Base-by-base conservation (phyloP, 78 protist genomes). In the Dictyostelium citrinum region DNA sequence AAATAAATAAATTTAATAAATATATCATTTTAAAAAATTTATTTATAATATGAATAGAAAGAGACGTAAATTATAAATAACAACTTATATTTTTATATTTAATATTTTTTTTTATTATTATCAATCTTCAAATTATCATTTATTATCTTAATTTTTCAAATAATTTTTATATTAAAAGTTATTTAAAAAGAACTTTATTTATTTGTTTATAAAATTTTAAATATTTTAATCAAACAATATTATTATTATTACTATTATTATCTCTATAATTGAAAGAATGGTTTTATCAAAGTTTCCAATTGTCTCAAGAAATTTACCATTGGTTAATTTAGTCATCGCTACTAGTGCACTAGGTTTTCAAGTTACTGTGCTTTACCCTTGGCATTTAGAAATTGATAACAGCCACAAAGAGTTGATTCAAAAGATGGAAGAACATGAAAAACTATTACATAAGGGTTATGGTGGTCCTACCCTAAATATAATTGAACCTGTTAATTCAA, bases 221-320 rank as follows among this genome's bases (percentile, higher is more conserved):
- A n/a, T n/a, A n/a, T n/a, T n/a, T n/a, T n/a, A n/a, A n/a, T n/a
- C n/a, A n/a, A n/a, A n/a, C n/a, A n/a, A n/a, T n/a, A n/a, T n/a
- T n/a, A n/a, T n/a, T n/a, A n/a, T n/a, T n/a, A n/a, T n/a, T n/a
- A n/a, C n/a, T n/a, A n/a, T n/a, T n/a, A n/a, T n/a, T n/a, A n/a
- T n/a, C n/a, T n/a, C n/a, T n/a, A n/a, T n/a, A n/a, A n/a, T n/a
- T n/a, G n/a, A n/a, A 24, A 46, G 43, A 82, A 82, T 82, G 88
- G 88, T 82, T 14, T 22, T 82, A 22, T 82, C 88, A 35, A 82
- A 27, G 61, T 82, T 82, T 24, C 88, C 88, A 64, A 31, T 35
- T 58, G 3, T 82, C 3, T 29, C n/a, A n/a, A 64, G 37, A 37
- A 82, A 82, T n/a, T 17, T 82, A 37, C 88, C 88, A 5, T 16